Percentiles rank a stretch among this genome's conserved stretches.
These are phyloP conservation scores for Elongisporangium undulatum DNA, from an alignment of 352 stramenopile species.

Conservation along the genomic window DNA sequence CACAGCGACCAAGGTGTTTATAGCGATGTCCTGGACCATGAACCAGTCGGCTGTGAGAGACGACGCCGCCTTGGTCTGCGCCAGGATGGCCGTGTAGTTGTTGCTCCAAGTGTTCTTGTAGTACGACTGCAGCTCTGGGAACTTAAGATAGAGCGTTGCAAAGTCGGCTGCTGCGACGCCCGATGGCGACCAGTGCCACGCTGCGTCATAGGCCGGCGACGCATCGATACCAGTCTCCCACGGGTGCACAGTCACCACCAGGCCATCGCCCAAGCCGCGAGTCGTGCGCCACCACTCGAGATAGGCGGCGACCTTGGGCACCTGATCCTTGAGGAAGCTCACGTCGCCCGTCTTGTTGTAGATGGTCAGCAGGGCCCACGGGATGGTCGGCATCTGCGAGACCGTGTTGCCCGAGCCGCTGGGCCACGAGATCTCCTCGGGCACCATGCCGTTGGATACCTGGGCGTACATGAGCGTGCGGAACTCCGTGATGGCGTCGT, in stretches of 20 bases:
- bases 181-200: conserved; percentile 8
- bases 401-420: conserved; percentile 10
- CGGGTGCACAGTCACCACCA: conserved; percentile 14
- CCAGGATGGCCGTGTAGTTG: conserved; percentile 16
- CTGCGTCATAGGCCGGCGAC: conserved; percentile 11
- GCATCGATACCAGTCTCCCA: conserved; percentile 14
- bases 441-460: conserved; percentile 14
- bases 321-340: conserved; percentile 14
- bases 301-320: conserved; percentile 14
- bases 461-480: conserved; percentile 14
- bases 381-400: conserved; percentile 17
- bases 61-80: conserved; percentile 9
- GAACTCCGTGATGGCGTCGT: conserved; percentile 15
- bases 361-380: conserved; percentile 13
- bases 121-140: conserved; percentile 14
- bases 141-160: conserved; percentile 16
- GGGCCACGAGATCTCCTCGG: conserved; percentile 15
- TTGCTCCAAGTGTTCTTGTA: conserved; percentile 15
- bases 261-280: conserved; percentile 9
- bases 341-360: conserved; percentile 14
- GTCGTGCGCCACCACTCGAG: conserved; percentile 17
- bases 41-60: conserved; percentile 17
- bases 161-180: conserved; percentile 8
- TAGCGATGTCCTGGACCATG: conserved; percentile 18
- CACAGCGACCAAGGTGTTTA: conserved; percentile 15